Evolutionary conservation across 2,329 filamentous ascomycete genomes (phyloP).

Genomic region (Cadophora malorum): DNA sequence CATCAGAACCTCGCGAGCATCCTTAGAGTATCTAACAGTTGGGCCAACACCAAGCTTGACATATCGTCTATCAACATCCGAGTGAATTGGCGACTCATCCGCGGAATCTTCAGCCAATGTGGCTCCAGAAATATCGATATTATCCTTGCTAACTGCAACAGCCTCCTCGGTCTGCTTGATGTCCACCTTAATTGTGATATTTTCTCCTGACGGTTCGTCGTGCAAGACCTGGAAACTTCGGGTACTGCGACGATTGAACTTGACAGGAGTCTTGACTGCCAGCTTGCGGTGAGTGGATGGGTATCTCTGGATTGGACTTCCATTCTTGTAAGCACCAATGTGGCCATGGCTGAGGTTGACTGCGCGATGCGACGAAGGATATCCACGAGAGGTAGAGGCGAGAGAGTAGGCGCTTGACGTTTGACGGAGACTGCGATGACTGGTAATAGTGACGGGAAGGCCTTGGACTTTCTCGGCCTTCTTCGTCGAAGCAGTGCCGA

Average conservation of each 20-base stretch:
- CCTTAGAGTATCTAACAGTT: slow-evolving; percentile 17
- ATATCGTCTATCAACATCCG: slow-evolving; percentile 18
- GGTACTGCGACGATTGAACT: slow-evolving; percentile 7
- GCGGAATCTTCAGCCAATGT: not conserved
- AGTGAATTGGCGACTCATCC: not conserved
- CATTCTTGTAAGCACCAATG: slow-evolving; percentile 14
- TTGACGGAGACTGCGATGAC: not conserved
- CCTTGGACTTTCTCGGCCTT: not conserved
- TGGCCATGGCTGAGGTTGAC: slow-evolving; percentile 13
- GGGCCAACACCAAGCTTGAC: slow-evolving; percentile 21
- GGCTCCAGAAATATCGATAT: not conserved
- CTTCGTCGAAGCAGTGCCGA: slow-evolving; percentile 7
- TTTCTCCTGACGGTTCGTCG: not conserved
- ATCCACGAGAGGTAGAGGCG: not conserved
- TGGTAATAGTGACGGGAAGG: slow-evolving; percentile 5
- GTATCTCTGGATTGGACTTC: slow-evolving; percentile 6
- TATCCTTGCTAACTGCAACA: not conserved
- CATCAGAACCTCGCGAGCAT: slow-evolving; percentile 26
- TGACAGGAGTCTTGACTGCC: not conserved
- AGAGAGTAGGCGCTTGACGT: slow-evolving; percentile 8
- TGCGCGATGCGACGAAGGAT: not conserved
- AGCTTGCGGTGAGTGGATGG: slow-evolving; percentile 1
- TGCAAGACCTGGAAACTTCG: slow-evolving; percentile 8
- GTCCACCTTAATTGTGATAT: slow-evolving; percentile 1
- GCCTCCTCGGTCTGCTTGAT: slow-evolving; percentile 1